Percentiles rank a stretch among this genome's conserved stretches.
Evolutionary conservation across 345 rosid species (phyloP).

Genomic region (Isatis tinctoria): DNA sequence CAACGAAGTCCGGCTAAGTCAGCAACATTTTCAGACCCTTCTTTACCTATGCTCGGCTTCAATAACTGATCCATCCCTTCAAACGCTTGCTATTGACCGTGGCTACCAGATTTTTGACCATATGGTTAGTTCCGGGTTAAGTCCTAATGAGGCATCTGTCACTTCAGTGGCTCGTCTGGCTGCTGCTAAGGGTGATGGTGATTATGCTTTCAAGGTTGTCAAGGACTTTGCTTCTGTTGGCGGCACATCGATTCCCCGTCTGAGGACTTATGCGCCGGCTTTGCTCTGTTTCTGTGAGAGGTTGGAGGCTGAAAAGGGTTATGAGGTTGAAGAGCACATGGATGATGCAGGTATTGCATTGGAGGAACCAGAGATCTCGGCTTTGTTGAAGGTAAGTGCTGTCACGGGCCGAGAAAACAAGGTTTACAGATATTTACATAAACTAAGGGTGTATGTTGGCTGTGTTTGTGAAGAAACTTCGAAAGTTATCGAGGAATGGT

Average conservation of each 20-base stretch:
- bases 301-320: constrained; percentile 66
- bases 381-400: constrained; percentile 63
- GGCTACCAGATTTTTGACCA: constrained; percentile 63
- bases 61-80: constrained; percentile 20
- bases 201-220: constrained; percentile 66
- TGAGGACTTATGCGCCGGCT: constrained; percentile 75
- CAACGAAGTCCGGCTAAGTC: constrained; percentile 42
- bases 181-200: constrained; percentile 70
- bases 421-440: constrained; percentile 77
- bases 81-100: constrained; percentile 29
- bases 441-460: constrained; percentile 56
- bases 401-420: constrained; percentile 44
- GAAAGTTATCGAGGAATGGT: constrained; percentile 55
- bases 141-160: constrained; percentile 66
- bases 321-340: constrained; percentile 81
- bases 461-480: constrained; percentile 57
- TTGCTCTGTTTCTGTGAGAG: constrained; percentile 67
- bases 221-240: constrained; percentile 42
- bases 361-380: constrained; percentile 69
- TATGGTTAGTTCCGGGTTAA: constrained; percentile 46
- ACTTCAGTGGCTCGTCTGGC: constrained; percentile 69
- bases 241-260: constrained; percentile 42
- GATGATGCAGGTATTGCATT: constrained; percentile 40
- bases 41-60: constrained; percentile 66
- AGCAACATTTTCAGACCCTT: constrained; percentile 58